A percentile compares a stretch with the other conserved stretches of the same genome.
Conservation (phyloP, 2,329 filamentous ascomycete genomes). For the Diplodia corticola region DNA sequence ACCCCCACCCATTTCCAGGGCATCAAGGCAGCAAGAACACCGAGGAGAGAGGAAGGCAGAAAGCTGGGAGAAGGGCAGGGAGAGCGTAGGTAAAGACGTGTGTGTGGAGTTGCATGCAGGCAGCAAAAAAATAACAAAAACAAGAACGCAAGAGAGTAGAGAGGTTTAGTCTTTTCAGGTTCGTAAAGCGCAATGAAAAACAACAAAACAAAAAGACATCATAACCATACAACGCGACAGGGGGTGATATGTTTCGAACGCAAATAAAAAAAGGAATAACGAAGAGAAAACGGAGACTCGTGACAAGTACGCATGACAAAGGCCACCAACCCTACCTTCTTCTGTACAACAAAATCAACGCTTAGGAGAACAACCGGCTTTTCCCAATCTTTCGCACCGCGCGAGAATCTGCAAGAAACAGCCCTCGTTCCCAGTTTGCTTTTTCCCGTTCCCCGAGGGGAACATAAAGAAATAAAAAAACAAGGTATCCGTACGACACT, state of each 20-base stretch:
- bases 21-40: neutral
- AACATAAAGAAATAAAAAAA: neutral
- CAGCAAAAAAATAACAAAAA: neutral
- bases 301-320: neutral
- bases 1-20: neutral
- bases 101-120: neutral
- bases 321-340: neutral
- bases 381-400: neutral
- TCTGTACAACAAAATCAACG: neutral
- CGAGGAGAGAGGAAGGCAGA: neutral
- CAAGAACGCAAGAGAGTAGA: neutral
- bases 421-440: neutral
- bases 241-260: neutral
- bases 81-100: neutral
- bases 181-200: slow-evolving; percentile 1
- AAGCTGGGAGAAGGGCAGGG: neutral
- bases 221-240: slow-evolving; percentile 8
- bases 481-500: slow-evolving; percentile 1
- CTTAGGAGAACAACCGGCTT: neutral
- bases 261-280: neutral
- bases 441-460: neutral
- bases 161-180: slow-evolving; percentile 14
- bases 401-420: neutral
- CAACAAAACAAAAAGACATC: neutral
- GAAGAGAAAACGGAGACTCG: neutral